phyloP scores from a whole-genome alignment of 345 rosid species.

The Hibiscus syriacus region DNA sequence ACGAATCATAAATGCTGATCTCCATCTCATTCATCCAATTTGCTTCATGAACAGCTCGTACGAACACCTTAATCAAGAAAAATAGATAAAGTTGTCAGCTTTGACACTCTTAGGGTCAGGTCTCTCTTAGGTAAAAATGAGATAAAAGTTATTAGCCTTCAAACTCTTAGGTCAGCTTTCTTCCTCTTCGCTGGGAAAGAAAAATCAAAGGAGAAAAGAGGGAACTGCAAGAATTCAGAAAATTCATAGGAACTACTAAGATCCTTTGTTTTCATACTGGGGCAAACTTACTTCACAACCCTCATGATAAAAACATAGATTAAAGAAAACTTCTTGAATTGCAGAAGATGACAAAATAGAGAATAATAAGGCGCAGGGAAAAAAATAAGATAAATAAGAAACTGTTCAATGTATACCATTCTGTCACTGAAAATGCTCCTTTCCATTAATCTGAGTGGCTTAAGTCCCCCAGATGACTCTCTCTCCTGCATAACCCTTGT shows the following conservation, averaged over 20 bases:
- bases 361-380: not conserved
- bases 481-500: conserved; percentile 99
- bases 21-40: conserved; percentile 99
- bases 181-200: conserved; percentile 9
- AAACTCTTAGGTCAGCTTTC: conserved; percentile 15
- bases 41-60: conserved; percentile 98
- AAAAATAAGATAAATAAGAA: not conserved
- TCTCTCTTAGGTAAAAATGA: conserved; percentile 12
- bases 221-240: conserved; percentile 5
- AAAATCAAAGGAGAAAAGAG: conserved; percentile 19
- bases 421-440: conserved; percentile 97
- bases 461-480: conserved; percentile 84
- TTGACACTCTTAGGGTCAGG: conserved; percentile 13
- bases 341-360: not conserved
- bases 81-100: conserved; percentile 19
- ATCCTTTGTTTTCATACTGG: not conserved
- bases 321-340: not conserved
- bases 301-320: not conserved
- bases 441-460: conserved; percentile 96
- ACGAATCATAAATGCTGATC: conserved; percentile 95
- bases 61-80: conserved; percentile 62
- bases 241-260: not conserved
- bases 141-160: conserved; percentile 16
- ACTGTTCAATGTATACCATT: conserved; percentile 48
- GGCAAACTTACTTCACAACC: not conserved